Evolutionary conservation across 345 rosid genomes (phyloP), one percentile per base, ranked within the genome.

Genomic region (Moricandia moricandioides): DNA sequence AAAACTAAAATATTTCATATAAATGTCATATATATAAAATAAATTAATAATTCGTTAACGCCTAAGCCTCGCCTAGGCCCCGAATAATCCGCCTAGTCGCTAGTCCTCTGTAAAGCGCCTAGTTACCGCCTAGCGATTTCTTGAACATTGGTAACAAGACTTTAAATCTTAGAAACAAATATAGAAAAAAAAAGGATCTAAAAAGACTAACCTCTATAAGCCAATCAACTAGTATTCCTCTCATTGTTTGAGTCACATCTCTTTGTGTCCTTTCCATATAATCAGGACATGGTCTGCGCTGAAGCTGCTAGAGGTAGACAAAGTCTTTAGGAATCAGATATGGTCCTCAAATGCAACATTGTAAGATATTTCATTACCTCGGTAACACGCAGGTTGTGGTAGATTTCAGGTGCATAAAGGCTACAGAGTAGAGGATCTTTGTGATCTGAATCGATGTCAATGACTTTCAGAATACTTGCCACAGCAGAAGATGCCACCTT

Each of bases 191-290:
- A 49, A 49, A 49, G 18, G 14, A 56, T 63, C 34, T 43, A 13
- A 31, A 21, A 6, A 47, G 52, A n/a, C 80, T 67, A 74, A 92
- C 99, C 98, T 95, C 99, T 30, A 95, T 94, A 82, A 95, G 99
- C 99, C 99, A 95, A 81, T 95, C 97, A 70, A 95, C 84, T 39
- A 95, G 70, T 74, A 95, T 92, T 56, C 89, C 97, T 5, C 98
- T 78, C 98, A 95, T 95, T 75, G 85, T 85, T 56, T 86, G 87
- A 74, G 93, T 89, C 55, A 95, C 82, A 69, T 95, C 97, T 43
- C 54, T 84, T 78, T 94, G 97, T 16, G 69, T 71, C 21, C 65
- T 85, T 79, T 91, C 92, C 95, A 94, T 88, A 79, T 74, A 91
- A 78, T 72, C 74, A 27, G 88, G 79, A 61, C 21, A 49, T 21